These are phyloP conservation scores for Pichia sp. DNA, from an alignment of 1,139 yeast genomes.

Conservation along the genomic window DNA sequence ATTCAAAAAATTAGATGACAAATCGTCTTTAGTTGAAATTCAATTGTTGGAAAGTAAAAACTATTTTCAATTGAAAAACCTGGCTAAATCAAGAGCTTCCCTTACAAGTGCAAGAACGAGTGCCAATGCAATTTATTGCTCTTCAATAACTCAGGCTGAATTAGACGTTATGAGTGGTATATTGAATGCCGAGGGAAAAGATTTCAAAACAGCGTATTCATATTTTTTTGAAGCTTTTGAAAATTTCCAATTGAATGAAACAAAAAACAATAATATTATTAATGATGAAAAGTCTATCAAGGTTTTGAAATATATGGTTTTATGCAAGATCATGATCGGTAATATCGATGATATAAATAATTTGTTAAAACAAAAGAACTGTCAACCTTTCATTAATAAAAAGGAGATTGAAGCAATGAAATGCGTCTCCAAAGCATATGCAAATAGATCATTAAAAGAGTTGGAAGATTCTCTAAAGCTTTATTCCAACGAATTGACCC, in stretches of 20 bases:
- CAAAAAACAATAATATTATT: slow-evolving; percentile 18
- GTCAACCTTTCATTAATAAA: slow-evolving; percentile 54
- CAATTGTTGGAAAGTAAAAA: slow-evolving; percentile 87
- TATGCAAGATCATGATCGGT: slow-evolving; percentile 90
- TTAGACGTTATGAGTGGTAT: slow-evolving; percentile 94
- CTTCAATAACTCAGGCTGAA: slow-evolving; percentile 91
- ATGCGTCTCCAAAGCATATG: slow-evolving; percentile 83
- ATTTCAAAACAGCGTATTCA: slow-evolving; percentile 91
- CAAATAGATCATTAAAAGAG: slow-evolving; percentile 83
- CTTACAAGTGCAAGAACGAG: slow-evolving; percentile 94
- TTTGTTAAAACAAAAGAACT: slow-evolving; percentile 71
- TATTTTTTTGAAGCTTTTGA: slow-evolving; percentile 94
- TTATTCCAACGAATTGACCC: slow-evolving; percentile 68
- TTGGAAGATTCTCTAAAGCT: slow-evolving; percentile 72
- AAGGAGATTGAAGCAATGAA: slow-evolving; percentile 82
- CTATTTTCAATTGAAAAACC: slow-evolving; percentile 84
- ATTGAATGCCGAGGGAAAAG: slow-evolving; percentile 93
- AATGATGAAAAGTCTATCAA: slow-evolving; percentile 57
- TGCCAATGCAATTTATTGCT: slow-evolving; percentile 92
- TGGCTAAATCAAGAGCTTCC: slow-evolving; percentile 89
- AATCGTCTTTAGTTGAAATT: slow-evolving; percentile 89
- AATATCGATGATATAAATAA: slow-evolving; percentile 74
- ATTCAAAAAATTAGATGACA: slow-evolving; percentile 91
- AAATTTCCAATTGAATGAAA: slow-evolving; percentile 48
- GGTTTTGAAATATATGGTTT: slow-evolving; percentile 83